A percentile compares a stretch with the other conserved stretches of the same genome.
Evolutionary conservation across 2,329 filamentous ascomycete genomes (phyloP).

Genomic region (Diaporthe caulivora): DNA sequence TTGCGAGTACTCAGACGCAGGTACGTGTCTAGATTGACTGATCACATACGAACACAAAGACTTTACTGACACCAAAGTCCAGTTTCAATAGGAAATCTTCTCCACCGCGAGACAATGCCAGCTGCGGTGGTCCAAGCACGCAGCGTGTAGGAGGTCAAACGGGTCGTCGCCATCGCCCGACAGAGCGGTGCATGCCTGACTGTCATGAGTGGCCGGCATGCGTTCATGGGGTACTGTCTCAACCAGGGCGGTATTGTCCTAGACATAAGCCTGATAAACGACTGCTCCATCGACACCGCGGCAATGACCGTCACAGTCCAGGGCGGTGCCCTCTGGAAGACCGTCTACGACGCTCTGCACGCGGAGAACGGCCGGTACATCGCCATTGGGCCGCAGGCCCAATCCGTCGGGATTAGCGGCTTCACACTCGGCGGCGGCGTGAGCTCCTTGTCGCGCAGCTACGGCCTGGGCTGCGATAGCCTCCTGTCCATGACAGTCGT

Average conservation of each 20-base stretch:
- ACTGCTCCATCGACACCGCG: neutral
- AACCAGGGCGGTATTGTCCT: neutral
- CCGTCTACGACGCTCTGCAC: neutral
- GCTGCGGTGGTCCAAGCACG: neutral
- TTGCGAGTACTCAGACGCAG: neutral
- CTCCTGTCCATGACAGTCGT: neutral
- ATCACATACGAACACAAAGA: too few species aligned
- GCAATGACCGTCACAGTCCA: neutral
- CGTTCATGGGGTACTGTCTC: neutral
- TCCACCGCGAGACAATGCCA: neutral
- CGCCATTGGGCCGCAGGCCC: neutral
- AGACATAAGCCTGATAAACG: conserved; percentile 4
- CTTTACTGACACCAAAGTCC: neutral
- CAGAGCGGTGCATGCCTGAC: neutral
- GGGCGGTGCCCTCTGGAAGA: neutral
- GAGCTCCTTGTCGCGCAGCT: neutral
- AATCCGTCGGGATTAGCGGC: neutral
- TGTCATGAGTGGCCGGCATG: neutral
- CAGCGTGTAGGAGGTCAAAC: neutral
- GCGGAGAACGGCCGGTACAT: neutral
- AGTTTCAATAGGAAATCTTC: neutral
- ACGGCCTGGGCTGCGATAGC: neutral
- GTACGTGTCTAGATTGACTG: neutral
- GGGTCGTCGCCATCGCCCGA: neutral
- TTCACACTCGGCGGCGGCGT: neutral